These are phyloP conservation scores for Akanthomyces uredinophilus DNA, from an alignment of 2,329 filamentous ascomycete species.

Conservation along the genomic window DNA sequence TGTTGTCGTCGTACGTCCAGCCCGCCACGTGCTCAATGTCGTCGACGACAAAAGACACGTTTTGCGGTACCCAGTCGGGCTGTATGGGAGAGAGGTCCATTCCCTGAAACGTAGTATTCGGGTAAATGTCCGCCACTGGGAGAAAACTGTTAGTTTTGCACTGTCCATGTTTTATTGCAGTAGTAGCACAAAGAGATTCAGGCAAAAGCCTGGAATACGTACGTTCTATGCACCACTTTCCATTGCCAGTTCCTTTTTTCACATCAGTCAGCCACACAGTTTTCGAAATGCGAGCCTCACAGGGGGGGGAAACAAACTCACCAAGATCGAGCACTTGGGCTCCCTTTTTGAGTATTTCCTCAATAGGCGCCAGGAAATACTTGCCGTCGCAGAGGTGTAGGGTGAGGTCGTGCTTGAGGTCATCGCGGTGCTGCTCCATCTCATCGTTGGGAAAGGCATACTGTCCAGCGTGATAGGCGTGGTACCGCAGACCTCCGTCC, in stretches of 20 bases:
- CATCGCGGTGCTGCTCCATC: slow-evolving; percentile 37
- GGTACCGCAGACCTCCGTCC: slow-evolving; percentile 36
- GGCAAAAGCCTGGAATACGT: slow-evolving; percentile 23
- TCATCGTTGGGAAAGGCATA: slow-evolving; percentile 41
- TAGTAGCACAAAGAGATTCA: neutral
- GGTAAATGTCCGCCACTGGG: slow-evolving; percentile 45
- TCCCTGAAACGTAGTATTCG: slow-evolving; percentile 39
- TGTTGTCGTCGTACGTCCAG: slow-evolving; percentile 41
- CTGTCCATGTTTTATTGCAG: neutral
- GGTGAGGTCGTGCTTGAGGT: slow-evolving; percentile 37
- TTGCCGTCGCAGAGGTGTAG: slow-evolving; percentile 34
- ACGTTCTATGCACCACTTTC: slow-evolving; percentile 47
- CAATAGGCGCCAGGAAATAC: slow-evolving; percentile 41
- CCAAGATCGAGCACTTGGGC: slow-evolving; percentile 44
- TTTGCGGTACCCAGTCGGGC: slow-evolving; percentile 45
- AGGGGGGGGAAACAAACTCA: slow-evolving; percentile 22
- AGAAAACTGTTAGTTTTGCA: neutral
- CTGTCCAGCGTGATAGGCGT: slow-evolving; percentile 37
- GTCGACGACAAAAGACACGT: slow-evolving; percentile 47
- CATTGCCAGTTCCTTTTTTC: slow-evolving; percentile 43
- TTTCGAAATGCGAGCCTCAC: slow-evolving; percentile 5
- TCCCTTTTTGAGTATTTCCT: slow-evolving; percentile 29
- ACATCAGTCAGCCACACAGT: slow-evolving; percentile 16
- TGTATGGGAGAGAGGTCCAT: slow-evolving; percentile 50
- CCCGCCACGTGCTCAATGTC: slow-evolving; percentile 47